Conservation (phyloP, 305 asterid species). For the Solanum hybrid region DNA sequence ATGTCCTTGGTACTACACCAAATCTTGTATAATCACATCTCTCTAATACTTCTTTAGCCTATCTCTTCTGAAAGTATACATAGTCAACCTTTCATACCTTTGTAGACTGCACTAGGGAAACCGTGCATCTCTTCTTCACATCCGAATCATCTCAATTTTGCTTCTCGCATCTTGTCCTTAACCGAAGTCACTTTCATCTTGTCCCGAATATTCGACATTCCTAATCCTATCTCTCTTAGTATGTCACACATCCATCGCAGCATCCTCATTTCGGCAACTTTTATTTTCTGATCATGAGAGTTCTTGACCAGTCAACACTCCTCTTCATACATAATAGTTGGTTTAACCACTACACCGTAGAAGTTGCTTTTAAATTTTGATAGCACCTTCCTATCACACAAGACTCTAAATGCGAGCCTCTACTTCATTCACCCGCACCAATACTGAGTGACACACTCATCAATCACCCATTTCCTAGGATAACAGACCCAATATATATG, state of each 20-base stretch:
- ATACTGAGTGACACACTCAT: neutral
- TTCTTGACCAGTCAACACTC: neutral
- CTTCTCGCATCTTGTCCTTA: neutral
- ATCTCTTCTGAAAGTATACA: neutral
- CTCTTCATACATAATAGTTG: neutral
- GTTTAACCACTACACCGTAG: neutral
- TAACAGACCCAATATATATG: neutral
- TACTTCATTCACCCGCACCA: neutral
- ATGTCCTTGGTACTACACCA: neutral
- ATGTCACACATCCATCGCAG: neutral
- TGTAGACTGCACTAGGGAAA: neutral
- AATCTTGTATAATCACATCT: neutral
- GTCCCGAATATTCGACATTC: too few species aligned
- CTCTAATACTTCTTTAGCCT: neutral
- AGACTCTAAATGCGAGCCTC: neutral
- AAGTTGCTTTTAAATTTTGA: neutral
- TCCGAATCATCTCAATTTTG: neutral
- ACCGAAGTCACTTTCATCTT: neutral
- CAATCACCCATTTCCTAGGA: neutral
- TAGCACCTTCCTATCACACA: neutral
- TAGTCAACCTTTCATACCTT: neutral
- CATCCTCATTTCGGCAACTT: neutral
- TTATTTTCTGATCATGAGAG: neutral
- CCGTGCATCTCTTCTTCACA: neutral
- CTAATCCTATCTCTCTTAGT: neutral